Percentiles rank a stretch among this genome's conserved stretches.
phyloP scores from a whole-genome alignment of 2,329 filamentous ascomycete genomes.

The Escovopsis sp. region DNA sequence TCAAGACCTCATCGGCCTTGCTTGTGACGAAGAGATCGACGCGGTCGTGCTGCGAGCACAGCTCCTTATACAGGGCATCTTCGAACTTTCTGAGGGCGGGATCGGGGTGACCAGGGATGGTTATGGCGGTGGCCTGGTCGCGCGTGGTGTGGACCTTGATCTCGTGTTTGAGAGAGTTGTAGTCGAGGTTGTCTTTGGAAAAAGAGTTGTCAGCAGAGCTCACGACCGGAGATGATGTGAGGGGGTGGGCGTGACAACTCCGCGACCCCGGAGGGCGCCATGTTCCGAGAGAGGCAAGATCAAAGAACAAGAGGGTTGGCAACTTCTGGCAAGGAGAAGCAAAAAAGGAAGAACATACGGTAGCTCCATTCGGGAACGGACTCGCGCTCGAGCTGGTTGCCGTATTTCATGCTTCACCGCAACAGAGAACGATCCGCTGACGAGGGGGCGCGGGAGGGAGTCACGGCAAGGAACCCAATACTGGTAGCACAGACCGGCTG shows the following conservation, averaged over 20 bases:
- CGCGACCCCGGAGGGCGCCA: no score
- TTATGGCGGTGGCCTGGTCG: constrained; percentile 52
- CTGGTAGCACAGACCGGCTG: neutral
- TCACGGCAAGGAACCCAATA: constrained; percentile 1
- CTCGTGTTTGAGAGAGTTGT: constrained; percentile 71
- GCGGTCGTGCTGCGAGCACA: constrained; percentile 61
- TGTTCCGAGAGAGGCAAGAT: neutral
- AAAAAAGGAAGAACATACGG: constrained; percentile 31
- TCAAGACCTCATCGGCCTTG: constrained; percentile 63
- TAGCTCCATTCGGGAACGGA: constrained; percentile 73
- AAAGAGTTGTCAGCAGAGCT: no score
- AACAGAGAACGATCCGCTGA: neutral
- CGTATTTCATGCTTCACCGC: constrained; percentile 23
- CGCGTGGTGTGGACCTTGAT: constrained; percentile 68
- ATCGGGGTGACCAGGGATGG: constrained; percentile 58
- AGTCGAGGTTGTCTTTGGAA: constrained; percentile 86
- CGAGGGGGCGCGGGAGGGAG: neutral
- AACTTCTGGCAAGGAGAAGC: constrained; percentile 4
- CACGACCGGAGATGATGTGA: no score
- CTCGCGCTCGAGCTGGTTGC: constrained; percentile 48
- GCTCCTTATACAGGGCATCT: constrained; percentile 51
- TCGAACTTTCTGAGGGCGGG: constrained; percentile 48
- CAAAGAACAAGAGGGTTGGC: neutral
- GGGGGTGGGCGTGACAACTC: no score
- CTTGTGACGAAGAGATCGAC: constrained; percentile 65